These are phyloP conservation scores for Physaria fendleri DNA, from an alignment of 345 rosid species.

Conservation along the genomic window DNA sequence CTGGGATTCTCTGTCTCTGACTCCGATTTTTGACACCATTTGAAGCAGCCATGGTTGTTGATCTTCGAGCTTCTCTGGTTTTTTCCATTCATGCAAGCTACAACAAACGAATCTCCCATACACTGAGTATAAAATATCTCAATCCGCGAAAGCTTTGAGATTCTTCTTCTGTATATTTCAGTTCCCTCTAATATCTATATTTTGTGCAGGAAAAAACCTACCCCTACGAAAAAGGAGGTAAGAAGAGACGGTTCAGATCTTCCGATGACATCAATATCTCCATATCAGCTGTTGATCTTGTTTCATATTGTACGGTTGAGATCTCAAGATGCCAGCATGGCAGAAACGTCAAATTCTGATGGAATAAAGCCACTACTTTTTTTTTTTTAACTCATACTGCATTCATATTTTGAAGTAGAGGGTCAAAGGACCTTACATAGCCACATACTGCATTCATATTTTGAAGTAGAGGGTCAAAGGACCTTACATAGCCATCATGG, in stretches of 20 bases:
- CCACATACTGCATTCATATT: no score
- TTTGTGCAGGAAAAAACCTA: constrained; percentile 18
- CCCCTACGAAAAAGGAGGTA: constrained; percentile 1
- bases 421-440: no score
- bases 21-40: constrained; percentile 41
- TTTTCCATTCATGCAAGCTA: constrained; percentile 40
- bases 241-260: constrained; percentile 41
- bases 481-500: no score
- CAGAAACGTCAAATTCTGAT: constrained; percentile 40
- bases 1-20: constrained; percentile 34
- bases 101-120: constrained; percentile 8
- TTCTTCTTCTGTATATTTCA: neutral
- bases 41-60: constrained; percentile 31
- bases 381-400: no score
- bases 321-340: constrained; percentile 39
- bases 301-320: constrained; percentile 18
- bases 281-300: neutral
- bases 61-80: constrained; percentile 40
- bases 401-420: no score
- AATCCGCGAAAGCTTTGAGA: neutral
- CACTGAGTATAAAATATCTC: constrained; percentile 9
- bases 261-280: neutral
- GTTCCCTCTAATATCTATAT: constrained; percentile 15
- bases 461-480: no score
- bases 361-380: constrained; percentile 35